Base-by-base conservation (phyloP, 2,329 filamentous ascomycete genomes). In the Paraconiothyrium sp. region DNA sequence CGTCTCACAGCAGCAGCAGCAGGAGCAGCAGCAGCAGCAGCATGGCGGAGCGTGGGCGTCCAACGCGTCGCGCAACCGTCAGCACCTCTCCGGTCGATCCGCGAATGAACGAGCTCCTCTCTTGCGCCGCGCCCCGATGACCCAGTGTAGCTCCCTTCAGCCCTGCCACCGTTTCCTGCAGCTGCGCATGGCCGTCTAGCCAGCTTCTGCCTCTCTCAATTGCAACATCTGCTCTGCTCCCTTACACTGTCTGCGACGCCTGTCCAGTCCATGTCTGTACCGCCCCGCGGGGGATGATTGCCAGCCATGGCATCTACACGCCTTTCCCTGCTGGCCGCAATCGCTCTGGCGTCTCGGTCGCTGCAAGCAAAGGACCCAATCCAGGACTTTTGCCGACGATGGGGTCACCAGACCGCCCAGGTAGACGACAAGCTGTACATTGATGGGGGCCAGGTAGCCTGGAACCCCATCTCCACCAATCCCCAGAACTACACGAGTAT, bases 341-440 rank as follows among this genome's bases (percentile, higher is more conserved):
- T 71, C 62, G 71, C 59, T 60, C 67, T 79, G 57, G 63, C 72
- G 56, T 65, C 67, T 20, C 59, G 34, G 27, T 73, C 72, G 16
- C 68, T 72, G 30, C 73, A 77, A 52, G 56, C 62, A 49, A 72
- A 82, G 59, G 82, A 88, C 67, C 85, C 85, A 4, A 78, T 89
- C 52, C 78, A 76, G 27, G 81, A 86, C 72, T 89, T 81, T 58
- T 82, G 80, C 65, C 73, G 80, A 46, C 69, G 79, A 59, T 81
- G 76, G 76, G 85, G 84, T 48, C 88, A 90, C 70, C 86, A 89
- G 71, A 86, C 86, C 8, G 82, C 88, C 7, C 80, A 89, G 10
- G 81, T 90, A 49, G 86, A 89, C 70, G 76, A 83, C 46, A 84
- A 82, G 63, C 77, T 90, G 22, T 90, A 87, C 71, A 86, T 90